Conservation (phyloP, 768 basidiomycete genomes). For the Xerocomellus dryophilus region DNA sequence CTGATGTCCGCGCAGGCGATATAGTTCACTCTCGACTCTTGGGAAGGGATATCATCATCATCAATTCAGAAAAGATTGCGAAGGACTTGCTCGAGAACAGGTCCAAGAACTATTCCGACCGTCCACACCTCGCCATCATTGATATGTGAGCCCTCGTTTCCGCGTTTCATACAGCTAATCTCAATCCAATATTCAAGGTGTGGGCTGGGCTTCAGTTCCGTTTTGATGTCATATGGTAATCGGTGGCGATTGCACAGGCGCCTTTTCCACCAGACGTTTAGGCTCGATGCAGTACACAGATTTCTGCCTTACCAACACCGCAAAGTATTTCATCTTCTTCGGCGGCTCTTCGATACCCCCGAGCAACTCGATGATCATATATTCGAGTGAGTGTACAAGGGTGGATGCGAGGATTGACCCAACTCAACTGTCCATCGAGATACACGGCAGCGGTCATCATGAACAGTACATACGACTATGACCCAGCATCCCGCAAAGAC, state of each 20-base stretch:
- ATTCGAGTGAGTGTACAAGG: conserved; percentile 2
- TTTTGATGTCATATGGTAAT: background rate
- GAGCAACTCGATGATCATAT: background rate
- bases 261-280: conserved; percentile 14
- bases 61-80: conserved; percentile 8
- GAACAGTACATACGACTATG: conserved; percentile 6
- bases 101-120: conserved; percentile 8
- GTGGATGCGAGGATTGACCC: background rate
- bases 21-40: background rate
- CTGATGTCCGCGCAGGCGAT: background rate
- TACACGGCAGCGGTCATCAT: conserved; percentile 4
- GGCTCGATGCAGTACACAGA: background rate
- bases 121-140: background rate
- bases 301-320: background rate
- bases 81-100: conserved; percentile 7
- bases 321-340: conserved; percentile 1
- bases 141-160: background rate
- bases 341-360: background rate
- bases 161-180: background rate
- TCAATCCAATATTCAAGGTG: background rate
- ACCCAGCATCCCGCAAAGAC: too few species aligned
- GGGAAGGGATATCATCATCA: conserved; percentile 9
- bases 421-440: background rate
- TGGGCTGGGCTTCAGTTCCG: conserved; percentile 1
- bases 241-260: conserved; percentile 13